phyloP scores from a whole-genome alignment of 2,329 filamentous ascomycete species.

The Bretziella fagacearum region DNA sequence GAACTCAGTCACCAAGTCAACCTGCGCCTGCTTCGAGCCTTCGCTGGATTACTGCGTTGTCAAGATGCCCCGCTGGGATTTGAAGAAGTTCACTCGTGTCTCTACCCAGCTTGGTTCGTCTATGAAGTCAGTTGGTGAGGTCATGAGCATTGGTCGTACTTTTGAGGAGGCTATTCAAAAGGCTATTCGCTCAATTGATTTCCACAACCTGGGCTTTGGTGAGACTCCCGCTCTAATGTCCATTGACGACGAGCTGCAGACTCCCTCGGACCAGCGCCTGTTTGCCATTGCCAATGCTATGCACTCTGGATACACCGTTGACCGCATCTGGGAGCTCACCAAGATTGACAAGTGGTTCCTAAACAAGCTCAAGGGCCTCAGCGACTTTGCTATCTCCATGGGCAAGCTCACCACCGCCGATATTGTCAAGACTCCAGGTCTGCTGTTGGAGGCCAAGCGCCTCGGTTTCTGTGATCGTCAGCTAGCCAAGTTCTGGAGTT shows the following conservation, averaged over 20 bases:
- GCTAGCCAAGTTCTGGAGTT: slow-evolving; percentile 83
- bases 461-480: slow-evolving; percentile 91
- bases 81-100: slow-evolving; percentile 97
- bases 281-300: slow-evolving; percentile 98
- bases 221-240: slow-evolving; percentile 79
- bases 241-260: slow-evolving; percentile 90
- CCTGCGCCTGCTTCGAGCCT: slow-evolving; percentile 94
- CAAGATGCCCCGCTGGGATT: slow-evolving; percentile 96
- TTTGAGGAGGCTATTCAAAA: slow-evolving; percentile 99
- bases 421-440: slow-evolving; percentile 41
- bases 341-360: slow-evolving; percentile 99
- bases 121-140: slow-evolving; percentile 99
- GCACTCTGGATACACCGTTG: slow-evolving; percentile 80
- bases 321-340: slow-evolving; percentile 96
- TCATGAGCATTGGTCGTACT: slow-evolving; percentile 92
- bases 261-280: slow-evolving; percentile 88
- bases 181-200: slow-evolving; percentile 88
- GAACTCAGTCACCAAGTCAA: slow-evolving; percentile 89
- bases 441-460: slow-evolving; percentile 74
- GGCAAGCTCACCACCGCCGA: slow-evolving; percentile 46
- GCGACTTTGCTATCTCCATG: slow-evolving; percentile 73
- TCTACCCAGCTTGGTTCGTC: slow-evolving; percentile 91
- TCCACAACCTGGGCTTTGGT: slow-evolving; percentile 87
- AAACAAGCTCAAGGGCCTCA: slow-evolving; percentile 75
- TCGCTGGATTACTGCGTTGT: slow-evolving; percentile 96